Percentiles rank a stretch among this genome's conserved stretches.
These are phyloP conservation scores for Pterocarpus macrocarpus DNA, from an alignment of 306 rosid genomes.

Conservation along the genomic window DNA sequence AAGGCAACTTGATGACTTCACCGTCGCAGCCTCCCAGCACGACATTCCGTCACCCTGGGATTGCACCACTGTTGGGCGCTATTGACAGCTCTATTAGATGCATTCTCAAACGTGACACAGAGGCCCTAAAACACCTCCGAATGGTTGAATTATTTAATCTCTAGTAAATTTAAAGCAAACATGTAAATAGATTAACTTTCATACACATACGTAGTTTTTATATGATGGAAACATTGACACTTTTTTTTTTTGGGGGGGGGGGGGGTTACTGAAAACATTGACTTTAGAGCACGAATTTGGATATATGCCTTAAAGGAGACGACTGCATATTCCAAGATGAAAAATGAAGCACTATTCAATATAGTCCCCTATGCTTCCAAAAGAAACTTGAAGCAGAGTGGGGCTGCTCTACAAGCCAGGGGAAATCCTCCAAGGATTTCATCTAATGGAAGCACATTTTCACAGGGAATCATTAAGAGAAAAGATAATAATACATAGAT, in stretches of 20 bases:
- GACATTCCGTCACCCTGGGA: not conserved
- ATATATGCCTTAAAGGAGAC: no score
- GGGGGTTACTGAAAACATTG: no score
- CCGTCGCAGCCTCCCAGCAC: no score
- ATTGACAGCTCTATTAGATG: not conserved
- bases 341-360: no score
- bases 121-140: slow-evolving; percentile 20
- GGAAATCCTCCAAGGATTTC: slow-evolving; percentile 40
- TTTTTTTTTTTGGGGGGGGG: no score
- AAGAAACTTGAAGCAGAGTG: slow-evolving; percentile 1
- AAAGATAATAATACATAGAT: slow-evolving; percentile 18
- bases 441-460: slow-evolving; percentile 15
- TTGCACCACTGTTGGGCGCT: not conserved
- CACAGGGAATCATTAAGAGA: not conserved
- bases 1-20: no score
- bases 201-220: no score
- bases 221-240: no score
- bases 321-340: no score
- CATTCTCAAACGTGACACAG: slow-evolving; percentile 22
- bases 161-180: not conserved
- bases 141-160: slow-evolving; percentile 27
- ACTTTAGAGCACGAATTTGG: no score
- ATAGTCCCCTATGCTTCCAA: not conserved
- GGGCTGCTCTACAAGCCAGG: slow-evolving; percentile 31
- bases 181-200: no score